Conservation (phyloP, 1,284 basidiomycete genomes). For the Baeospora myosura region DNA sequence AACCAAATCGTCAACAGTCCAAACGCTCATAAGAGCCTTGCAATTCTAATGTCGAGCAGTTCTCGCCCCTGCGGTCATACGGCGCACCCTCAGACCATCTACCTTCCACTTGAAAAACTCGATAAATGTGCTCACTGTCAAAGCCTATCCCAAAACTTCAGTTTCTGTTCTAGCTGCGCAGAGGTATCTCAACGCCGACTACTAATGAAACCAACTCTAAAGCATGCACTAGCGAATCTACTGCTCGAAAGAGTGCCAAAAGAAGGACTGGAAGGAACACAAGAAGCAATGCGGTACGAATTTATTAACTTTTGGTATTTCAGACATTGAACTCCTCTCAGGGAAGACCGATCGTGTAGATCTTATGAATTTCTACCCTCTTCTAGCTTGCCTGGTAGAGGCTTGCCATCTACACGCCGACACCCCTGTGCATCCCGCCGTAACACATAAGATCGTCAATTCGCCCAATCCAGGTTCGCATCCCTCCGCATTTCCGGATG, state of each 20-base stretch:
- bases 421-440: conserved; percentile 23
- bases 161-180: conserved; percentile 15
- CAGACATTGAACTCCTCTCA: conserved; percentile 5
- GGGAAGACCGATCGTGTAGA: conserved; percentile 31
- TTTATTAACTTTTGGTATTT: neutral
- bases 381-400: conserved; percentile 28
- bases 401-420: conserved; percentile 13
- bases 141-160: conserved; percentile 10
- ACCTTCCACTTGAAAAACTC: too few species aligned
- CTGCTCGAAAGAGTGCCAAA: conserved; percentile 32
- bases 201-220: conserved; percentile 9
- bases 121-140: too few species aligned
- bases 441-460: conserved; percentile 28
- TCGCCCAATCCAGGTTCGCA: conserved; percentile 23
- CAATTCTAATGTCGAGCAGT: too few species aligned
- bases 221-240: conserved; percentile 24
- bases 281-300: conserved; percentile 26
- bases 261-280: conserved; percentile 27
- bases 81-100: too few species aligned
- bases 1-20: too few species aligned
- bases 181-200: conserved; percentile 13
- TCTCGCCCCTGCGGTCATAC: too few species aligned
- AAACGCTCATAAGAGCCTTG: too few species aligned
- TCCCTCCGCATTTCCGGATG: conserved; percentile 22
- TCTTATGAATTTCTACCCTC: conserved; percentile 29